phyloP scores from a whole-genome alignment of 2,329 filamentous ascomycete genomes.

The Venturia carpophila region DNA sequence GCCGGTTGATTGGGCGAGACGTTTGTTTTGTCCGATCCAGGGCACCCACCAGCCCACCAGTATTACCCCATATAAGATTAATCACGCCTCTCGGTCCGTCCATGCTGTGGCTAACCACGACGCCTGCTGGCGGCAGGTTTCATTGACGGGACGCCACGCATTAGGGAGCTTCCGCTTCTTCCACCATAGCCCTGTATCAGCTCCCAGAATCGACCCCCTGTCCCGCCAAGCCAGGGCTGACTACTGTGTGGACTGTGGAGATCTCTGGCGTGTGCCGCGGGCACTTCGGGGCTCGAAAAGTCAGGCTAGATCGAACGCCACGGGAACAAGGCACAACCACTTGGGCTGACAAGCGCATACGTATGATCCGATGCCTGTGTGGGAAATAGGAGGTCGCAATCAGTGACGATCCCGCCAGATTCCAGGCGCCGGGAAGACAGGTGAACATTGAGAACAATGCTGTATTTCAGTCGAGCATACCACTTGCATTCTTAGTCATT shows the following conservation, averaged over 20 bases:
- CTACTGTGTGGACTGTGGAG: constrained; percentile 9
- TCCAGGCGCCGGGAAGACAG: background rate
- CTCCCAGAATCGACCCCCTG: background rate
- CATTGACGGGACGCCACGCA: background rate
- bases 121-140: background rate
- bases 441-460: background rate
- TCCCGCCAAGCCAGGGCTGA: background rate
- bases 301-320: constrained; percentile 5
- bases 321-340: background rate
- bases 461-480: background rate
- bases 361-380: background rate
- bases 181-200: constrained; percentile 1
- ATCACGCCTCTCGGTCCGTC: constrained; percentile 6
- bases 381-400: background rate
- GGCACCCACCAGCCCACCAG: background rate
- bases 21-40: constrained; percentile 12
- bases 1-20: constrained; percentile 8
- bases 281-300: background rate
- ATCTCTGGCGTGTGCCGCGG: constrained; percentile 12
- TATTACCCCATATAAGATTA: constrained; percentile 14
- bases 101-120: background rate
- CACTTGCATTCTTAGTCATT: background rate
- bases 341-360: background rate
- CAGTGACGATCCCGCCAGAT: background rate
- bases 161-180: constrained; percentile 9